Evolutionary conservation across 2,329 filamentous ascomycete species (phyloP).

Genomic region (Talaromyces piceae): DNA sequence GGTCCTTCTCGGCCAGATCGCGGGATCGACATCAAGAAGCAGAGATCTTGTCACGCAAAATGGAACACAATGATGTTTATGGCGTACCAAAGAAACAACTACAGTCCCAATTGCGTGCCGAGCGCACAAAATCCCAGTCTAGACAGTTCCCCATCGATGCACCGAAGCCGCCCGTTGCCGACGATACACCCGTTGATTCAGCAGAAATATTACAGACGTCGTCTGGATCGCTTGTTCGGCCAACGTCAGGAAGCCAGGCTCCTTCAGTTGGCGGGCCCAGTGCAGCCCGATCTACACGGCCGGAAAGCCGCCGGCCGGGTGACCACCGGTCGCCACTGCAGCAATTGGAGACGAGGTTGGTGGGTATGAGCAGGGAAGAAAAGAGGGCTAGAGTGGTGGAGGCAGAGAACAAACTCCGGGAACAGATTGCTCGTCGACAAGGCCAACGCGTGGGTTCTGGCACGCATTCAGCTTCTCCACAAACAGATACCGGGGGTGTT

Average conservation of each 20-base stretch:
- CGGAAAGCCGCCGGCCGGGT: constrained; percentile 49
- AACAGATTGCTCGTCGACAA: constrained; percentile 37
- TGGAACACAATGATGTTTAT: constrained; percentile 6
- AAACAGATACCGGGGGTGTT: background rate
- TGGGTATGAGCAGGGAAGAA: constrained; percentile 92
- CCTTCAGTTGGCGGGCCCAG: constrained; percentile 25
- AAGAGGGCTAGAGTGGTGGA: constrained; percentile 78
- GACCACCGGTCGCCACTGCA: constrained; percentile 84
- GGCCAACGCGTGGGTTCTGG: constrained; percentile 14
- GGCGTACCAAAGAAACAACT: constrained; percentile 1
- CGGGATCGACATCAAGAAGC: constrained; percentile 14
- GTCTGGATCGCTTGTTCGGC: constrained; percentile 11
- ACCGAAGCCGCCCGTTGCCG: constrained; percentile 1
- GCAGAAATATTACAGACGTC: constrained; percentile 8
- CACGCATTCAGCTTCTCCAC: constrained; percentile 9
- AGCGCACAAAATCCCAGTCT: background rate
- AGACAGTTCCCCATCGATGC: constrained; percentile 1
- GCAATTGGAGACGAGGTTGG: constrained; percentile 82
- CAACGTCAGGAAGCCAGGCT: constrained; percentile 15
- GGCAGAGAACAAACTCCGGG: constrained; percentile 65
- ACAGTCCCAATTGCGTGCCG: background rate
- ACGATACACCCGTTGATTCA: constrained; percentile 3
- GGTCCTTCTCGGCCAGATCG: constrained; percentile 22
- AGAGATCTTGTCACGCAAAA: background rate
- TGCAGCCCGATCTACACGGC: constrained; percentile 23